These are phyloP conservation scores for Dactylonectria estremocensis DNA, from an alignment of 2,329 filamentous ascomycete species.

Conservation along the genomic window DNA sequence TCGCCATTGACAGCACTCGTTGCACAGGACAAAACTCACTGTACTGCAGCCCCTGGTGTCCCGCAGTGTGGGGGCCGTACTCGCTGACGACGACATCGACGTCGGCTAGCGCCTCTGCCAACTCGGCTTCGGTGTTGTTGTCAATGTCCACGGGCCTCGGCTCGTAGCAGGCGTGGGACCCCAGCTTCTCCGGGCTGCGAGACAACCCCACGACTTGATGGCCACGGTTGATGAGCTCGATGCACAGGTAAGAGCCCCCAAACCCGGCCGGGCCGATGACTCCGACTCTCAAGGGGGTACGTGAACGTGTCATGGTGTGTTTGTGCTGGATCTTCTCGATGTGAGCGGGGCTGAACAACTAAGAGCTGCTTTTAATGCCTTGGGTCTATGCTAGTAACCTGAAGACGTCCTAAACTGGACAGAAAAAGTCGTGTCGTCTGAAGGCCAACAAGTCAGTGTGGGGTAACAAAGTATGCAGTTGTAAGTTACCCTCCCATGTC, in stretches of 20 bases:
- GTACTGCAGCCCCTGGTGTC: constrained; percentile 19
- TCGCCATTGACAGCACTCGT: background rate
- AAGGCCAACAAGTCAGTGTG: no score
- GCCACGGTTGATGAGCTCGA: constrained; percentile 24
- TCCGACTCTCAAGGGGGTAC: constrained; percentile 1
- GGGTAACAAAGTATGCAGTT: no score
- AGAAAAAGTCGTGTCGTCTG: no score
- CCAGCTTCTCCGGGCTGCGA: constrained; percentile 9
- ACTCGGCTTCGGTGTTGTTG: background rate
- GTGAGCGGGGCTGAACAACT: no score
- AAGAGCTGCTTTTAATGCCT: no score
- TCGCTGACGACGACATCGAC: constrained; percentile 21
- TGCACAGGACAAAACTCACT: constrained; percentile 22
- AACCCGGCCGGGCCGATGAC: constrained; percentile 30
- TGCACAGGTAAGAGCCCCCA: constrained; percentile 25
- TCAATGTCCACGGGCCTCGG: background rate
- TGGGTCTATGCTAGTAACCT: no score
- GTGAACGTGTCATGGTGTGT: background rate
- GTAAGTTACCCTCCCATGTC: no score
- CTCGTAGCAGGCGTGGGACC: background rate
- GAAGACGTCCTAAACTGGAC: no score
- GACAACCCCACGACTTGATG: constrained; percentile 21
- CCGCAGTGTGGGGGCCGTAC: constrained; percentile 27
- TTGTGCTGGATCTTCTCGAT: background rate
- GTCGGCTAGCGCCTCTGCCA: background rate